Evolutionary conservation across 768 basidiomycete species (phyloP).

Genomic region (Tricholoma hemisulphureum): DNA sequence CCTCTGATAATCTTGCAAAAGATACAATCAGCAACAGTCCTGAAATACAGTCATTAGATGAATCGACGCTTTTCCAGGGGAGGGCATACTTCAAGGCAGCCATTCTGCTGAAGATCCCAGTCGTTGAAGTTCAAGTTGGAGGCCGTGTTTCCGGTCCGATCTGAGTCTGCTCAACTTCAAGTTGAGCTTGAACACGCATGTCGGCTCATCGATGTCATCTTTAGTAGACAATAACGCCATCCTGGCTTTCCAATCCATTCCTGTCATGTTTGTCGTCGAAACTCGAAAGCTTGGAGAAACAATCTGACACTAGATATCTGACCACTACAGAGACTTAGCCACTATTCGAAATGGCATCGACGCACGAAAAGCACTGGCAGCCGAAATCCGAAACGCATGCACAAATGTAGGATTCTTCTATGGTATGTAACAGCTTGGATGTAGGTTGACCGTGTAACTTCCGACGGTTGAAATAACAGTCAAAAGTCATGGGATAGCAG

Average conservation of each 20-base stretch:
- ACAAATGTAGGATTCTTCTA: slow-evolving; percentile 87
- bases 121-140: too few species aligned
- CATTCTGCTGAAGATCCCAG: slow-evolving; percentile 19
- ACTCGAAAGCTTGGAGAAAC: background rate
- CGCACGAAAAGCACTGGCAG: slow-evolving; percentile 46
- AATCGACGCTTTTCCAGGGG: background rate
- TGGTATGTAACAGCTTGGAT: slow-evolving; percentile 35
- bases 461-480: slow-evolving; percentile 40
- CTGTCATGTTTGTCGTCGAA: slow-evolving; percentile 33
- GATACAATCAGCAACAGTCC: slow-evolving; percentile 67
- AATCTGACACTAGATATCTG: background rate
- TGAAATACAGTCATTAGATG: background rate
- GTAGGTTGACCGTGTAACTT: background rate
- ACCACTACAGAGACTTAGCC: slow-evolving; percentile 41
- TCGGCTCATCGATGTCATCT: slow-evolving; percentile 20
- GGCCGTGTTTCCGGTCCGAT: too few species aligned
- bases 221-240: slow-evolving; percentile 21
- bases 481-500: slow-evolving; percentile 71
- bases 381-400: slow-evolving; percentile 69
- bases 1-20: slow-evolving; percentile 98
- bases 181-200: too few species aligned
- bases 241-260: slow-evolving; percentile 34
- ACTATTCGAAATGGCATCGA: slow-evolving; percentile 36
- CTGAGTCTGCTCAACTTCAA: background rate
- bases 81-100: slow-evolving; percentile 34